phyloP scores from a whole-genome alignment of 345 rosid genomes.

The Citrus mangshanensis region DNA sequence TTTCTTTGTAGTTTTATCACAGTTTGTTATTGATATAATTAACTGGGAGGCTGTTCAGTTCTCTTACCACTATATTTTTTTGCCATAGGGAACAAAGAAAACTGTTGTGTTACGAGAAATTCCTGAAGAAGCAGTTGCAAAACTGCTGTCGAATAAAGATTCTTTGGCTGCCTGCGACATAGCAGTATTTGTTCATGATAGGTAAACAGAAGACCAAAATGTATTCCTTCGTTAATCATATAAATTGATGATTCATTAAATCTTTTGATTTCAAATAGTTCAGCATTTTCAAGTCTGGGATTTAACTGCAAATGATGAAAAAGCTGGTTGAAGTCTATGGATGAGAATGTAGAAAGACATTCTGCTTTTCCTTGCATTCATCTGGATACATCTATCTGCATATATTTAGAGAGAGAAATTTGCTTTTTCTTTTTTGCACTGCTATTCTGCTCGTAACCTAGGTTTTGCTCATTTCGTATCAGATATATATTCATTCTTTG shows the following conservation, averaged over 20 bases:
- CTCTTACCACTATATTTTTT: conserved; percentile 2
- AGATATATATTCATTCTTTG: too few relatives aligned
- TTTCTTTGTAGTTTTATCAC: neutral
- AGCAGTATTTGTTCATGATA: conserved; percentile 88
- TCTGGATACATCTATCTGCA: too few relatives aligned
- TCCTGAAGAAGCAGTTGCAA: conserved; percentile 70
- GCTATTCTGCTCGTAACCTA: too few relatives aligned
- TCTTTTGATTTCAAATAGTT: neutral
- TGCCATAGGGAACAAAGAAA: conserved; percentile 66
- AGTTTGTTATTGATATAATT: neutral
- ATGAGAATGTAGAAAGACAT: too few relatives aligned
- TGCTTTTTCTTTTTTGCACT: too few relatives aligned
- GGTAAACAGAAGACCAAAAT: conserved; percentile 38
- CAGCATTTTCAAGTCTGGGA: neutral
- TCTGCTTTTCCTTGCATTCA: too few relatives aligned
- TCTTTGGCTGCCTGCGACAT: conserved; percentile 86
- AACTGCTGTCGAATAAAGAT: conserved; percentile 62
- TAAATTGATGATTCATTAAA: neutral
- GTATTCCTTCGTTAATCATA: neutral
- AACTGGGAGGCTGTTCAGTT: neutral
- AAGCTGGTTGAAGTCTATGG: neutral
- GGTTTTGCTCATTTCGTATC: too few relatives aligned
- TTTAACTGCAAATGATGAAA: neutral
- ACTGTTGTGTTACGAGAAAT: conserved; percentile 82
- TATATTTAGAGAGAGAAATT: too few relatives aligned